phyloP scores from a whole-genome alignment of 164 flowering plant species.

The Stephania japonica region DNA sequence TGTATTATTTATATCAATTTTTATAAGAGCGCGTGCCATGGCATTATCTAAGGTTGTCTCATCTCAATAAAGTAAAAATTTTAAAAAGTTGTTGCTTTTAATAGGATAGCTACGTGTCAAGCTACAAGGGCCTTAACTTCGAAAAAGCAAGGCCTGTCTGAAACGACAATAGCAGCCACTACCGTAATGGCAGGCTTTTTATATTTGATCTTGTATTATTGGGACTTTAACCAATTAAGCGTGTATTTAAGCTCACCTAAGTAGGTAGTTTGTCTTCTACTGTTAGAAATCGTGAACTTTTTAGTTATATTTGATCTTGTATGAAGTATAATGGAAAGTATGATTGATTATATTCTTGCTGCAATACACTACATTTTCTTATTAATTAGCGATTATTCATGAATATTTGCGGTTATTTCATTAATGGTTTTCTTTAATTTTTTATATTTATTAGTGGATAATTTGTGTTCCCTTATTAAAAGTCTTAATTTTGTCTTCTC shows the following conservation, averaged over 20 bases:
- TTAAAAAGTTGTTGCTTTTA: not conserved
- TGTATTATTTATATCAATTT: not conserved
- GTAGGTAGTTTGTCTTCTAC: too few species aligned
- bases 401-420: too few species aligned
- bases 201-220: not conserved
- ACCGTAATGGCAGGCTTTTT: not conserved
- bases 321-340: too few species aligned
- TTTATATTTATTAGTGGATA: too few species aligned
- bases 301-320: too few species aligned
- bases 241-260: not conserved
- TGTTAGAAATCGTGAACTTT: too few species aligned
- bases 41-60: constrained; percentile 14
- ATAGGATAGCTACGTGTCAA: not conserved
- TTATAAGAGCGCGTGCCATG: constrained; percentile 5
- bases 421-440: too few species aligned
- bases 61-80: not conserved
- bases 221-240: not conserved
- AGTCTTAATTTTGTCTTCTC: too few species aligned
- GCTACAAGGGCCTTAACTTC: not conserved
- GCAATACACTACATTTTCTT: too few species aligned
- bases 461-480: too few species aligned
- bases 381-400: too few species aligned
- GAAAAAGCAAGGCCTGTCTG: constrained; percentile 9
- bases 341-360: too few species aligned
- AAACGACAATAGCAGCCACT: constrained; percentile 8